These are phyloP conservation scores for Gentiana macrophylla DNA, from an alignment of 257 asterid species.

Conservation along the genomic window DNA sequence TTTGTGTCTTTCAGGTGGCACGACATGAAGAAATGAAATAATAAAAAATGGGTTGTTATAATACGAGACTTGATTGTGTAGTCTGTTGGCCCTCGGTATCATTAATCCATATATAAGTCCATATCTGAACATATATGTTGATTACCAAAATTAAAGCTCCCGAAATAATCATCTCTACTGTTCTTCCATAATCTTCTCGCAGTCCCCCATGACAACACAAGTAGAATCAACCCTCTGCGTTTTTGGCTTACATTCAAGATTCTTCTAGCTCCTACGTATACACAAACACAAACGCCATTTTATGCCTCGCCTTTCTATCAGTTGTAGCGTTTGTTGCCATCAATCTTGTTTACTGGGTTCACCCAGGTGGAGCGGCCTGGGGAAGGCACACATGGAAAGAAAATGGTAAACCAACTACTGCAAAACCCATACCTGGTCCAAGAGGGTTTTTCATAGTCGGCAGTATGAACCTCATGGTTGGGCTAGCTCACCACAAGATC, in stretches of 20 bases:
- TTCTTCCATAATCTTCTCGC: too few relatives aligned
- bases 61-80: too few relatives aligned
- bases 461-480: constrained; percentile 67
- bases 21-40: too few relatives aligned
- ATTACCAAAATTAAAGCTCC: too few relatives aligned
- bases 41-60: too few relatives aligned
- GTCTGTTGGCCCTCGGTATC: too few relatives aligned
- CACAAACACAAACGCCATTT: constrained; percentile 17
- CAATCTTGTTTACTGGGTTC: constrained; percentile 52
- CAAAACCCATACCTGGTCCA: constrained; percentile 61
- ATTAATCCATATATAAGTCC: too few relatives aligned
- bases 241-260: constrained; percentile 43
- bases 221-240: constrained; percentile 34
- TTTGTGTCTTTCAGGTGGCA: too few relatives aligned
- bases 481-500: constrained; percentile 63
- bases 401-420: not conserved
- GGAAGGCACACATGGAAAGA: constrained; percentile 28
- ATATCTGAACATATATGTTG: too few relatives aligned
- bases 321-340: constrained; percentile 24
- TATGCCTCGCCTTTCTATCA: constrained; percentile 18
- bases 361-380: constrained; percentile 89
- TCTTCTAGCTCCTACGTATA: constrained; percentile 7
- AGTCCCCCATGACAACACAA: too few relatives aligned
- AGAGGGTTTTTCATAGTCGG: constrained; percentile 58
- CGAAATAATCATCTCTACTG: too few relatives aligned